phyloP scores from a whole-genome alignment of 768 basidiomycete genomes.

The Ramaria sp. region DNA sequence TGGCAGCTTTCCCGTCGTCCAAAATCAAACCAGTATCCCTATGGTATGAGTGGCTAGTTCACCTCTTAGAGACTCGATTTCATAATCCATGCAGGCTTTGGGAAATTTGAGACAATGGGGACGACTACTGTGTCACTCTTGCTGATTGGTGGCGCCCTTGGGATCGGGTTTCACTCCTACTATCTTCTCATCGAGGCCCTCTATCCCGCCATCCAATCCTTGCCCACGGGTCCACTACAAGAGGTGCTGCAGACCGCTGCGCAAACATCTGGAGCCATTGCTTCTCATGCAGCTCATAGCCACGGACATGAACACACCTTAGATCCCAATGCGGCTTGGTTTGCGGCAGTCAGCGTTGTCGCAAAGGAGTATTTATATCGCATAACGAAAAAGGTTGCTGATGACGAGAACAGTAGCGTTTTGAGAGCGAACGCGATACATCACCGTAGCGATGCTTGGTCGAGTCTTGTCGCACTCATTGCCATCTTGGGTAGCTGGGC shows the following conservation, averaged over 20 bases:
- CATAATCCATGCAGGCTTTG: constrained; percentile 40
- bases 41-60: constrained; percentile 19
- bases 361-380: constrained; percentile 92
- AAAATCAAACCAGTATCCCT: constrained; percentile 75
- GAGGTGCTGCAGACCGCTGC: constrained; percentile 49
- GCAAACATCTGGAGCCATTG: constrained; percentile 40
- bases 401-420: constrained; percentile 85
- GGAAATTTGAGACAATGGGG: constrained; percentile 92
- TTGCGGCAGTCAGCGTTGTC: constrained; percentile 71
- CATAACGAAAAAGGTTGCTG: constrained; percentile 79
- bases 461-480: constrained; percentile 80
- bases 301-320: constrained; percentile 48
- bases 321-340: constrained; percentile 96
- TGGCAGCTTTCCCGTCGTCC: constrained; percentile 78
- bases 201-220: constrained; percentile 46
- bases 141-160: constrained; percentile 73
- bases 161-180: constrained; percentile 86
- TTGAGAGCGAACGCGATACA: constrained; percentile 93
- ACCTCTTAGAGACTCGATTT: not conserved
- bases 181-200: constrained; percentile 71
- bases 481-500: constrained; percentile 88
- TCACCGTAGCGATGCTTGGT: constrained; percentile 95
- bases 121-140: constrained; percentile 85
- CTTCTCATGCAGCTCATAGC: constrained; percentile 33
- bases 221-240: constrained; percentile 56